Conservation (phyloP, 345 rosid genomes). For the Eucalyptus polyanthemos region DNA sequence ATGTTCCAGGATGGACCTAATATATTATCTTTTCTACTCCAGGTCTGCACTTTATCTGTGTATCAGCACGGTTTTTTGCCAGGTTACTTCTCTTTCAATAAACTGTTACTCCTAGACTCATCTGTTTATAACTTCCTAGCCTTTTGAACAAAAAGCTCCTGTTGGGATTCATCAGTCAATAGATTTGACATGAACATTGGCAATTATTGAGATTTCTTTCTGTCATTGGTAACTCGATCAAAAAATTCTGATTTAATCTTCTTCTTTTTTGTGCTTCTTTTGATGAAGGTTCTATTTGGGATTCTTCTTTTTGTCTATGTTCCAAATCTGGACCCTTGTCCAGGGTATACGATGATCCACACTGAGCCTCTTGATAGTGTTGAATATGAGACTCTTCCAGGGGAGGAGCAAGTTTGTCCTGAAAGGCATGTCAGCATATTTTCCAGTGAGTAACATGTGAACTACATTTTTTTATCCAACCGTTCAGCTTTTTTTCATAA, state of each 20-base stretch:
- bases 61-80: conserved; percentile 50
- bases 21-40: conserved; percentile 3
- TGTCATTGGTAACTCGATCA: not conserved
- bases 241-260: not conserved
- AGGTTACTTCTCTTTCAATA: conserved; percentile 28
- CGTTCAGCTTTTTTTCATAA: not conserved
- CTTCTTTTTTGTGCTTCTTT: not conserved
- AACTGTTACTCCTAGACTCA: not conserved
- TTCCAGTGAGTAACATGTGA: conserved; percentile 48
- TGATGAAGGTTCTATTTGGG: conserved; percentile 63
- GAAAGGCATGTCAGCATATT: conserved; percentile 57
- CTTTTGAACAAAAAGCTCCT: not conserved
- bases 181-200: not conserved
- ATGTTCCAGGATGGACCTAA: not conserved
- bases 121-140: not conserved
- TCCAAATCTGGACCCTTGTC: conserved; percentile 60
- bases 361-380: conserved; percentile 30
- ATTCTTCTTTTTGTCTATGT: conserved; percentile 55
- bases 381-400: conserved; percentile 73
- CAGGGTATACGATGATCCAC: conserved; percentile 42
- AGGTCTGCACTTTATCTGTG: conserved; percentile 28
- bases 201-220: not conserved
- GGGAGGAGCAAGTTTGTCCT: conserved; percentile 69
- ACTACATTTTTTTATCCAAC: not conserved
- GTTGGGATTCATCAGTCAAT: not conserved